Evolutionary conservation across 345 rosid genomes (phyloP).

Genomic region (Gossypium australe): DNA sequence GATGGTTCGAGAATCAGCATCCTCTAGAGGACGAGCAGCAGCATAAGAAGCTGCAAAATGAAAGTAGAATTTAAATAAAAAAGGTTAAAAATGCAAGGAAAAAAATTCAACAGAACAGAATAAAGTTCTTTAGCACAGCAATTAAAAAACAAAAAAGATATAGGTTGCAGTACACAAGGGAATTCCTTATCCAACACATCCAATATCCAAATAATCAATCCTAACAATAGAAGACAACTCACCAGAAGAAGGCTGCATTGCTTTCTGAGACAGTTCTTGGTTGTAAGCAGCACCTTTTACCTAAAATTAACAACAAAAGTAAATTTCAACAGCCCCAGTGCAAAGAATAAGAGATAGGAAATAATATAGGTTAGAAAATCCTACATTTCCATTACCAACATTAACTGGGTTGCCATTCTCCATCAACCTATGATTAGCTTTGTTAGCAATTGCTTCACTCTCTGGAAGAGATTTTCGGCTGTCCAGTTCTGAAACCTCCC

Average conservation of each 20-base stretch:
- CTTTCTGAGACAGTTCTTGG: conserved; percentile 35
- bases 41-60: conserved; percentile 45
- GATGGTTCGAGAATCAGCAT: conserved; percentile 82
- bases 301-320: conserved; percentile 34
- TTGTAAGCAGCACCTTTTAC: conserved; percentile 31
- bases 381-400: conserved; percentile 64
- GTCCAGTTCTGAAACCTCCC: conserved; percentile 37
- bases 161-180: conserved; percentile 1
- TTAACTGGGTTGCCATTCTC: conserved; percentile 31
- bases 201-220: neutral
- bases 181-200: neutral
- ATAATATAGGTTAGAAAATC: conserved; percentile 22
- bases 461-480: conserved; percentile 34
- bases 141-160: neutral
- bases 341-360: conserved; percentile 6
- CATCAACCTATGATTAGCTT: conserved; percentile 30
- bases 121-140: neutral
- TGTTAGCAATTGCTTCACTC: conserved; percentile 28
- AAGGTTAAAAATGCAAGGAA: neutral
- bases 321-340: conserved; percentile 12
- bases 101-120: neutral
- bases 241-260: conserved; percentile 53
- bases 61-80: neutral
- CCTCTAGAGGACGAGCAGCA: conserved; percentile 61
- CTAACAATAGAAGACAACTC: conserved; percentile 21